Base-by-base conservation (phyloP, 176 grass and related monocot genomes). In the Saccharum spontaneum region DNA sequence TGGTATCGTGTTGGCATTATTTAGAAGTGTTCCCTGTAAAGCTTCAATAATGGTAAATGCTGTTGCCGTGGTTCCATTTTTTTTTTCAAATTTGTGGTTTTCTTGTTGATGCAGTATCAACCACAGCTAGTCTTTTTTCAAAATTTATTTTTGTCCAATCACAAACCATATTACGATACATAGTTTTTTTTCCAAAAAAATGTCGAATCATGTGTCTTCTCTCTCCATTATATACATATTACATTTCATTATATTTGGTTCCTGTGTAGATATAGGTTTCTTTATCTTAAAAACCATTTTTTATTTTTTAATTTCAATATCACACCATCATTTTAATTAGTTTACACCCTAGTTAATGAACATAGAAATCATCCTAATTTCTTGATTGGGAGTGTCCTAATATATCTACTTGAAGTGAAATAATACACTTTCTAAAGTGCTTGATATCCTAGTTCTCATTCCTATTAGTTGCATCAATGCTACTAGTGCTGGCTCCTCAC, bases 1-100 rank as follows among this genome's bases (percentile, higher is more conserved):
- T 82, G 78, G 5, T 40, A 78, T 18, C 26, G 37, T 62, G 41
- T 77, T 77, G 72, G 8, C 39, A 73, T 13, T 59, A 61, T 63
- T 31, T 67, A 40, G 22, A 76, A 71, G 15, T 40, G 40, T 60
- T 23, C 22, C 3, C n/a, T 12, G 59, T 10, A 62, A 62, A 62
- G 59, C 10, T 62, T 62, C n/a, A 4, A 61, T 61, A 61, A 12
- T 26, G 59, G 4, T 62, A 62, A 26, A 62, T 26, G 10, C 3
- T 62, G 23, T 62, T 62, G 23, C 9, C 9, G 57, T 11, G 57
- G 57, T 61, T 61, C 18, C 9, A 10, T 59, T 61, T 59, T n/a
- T 61, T 8, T 23, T 23, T 60, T 60, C 22, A 61, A 23, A 61
- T 11, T 10, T 11, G 59, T 62, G 13, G 59, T 62, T 61, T 61